Percentiles rank a stretch among this genome's conserved stretches.
These are phyloP conservation scores for Aspergillus arachidicola DNA, from an alignment of 2,329 filamentous ascomycete genomes.

Conservation along the genomic window DNA sequence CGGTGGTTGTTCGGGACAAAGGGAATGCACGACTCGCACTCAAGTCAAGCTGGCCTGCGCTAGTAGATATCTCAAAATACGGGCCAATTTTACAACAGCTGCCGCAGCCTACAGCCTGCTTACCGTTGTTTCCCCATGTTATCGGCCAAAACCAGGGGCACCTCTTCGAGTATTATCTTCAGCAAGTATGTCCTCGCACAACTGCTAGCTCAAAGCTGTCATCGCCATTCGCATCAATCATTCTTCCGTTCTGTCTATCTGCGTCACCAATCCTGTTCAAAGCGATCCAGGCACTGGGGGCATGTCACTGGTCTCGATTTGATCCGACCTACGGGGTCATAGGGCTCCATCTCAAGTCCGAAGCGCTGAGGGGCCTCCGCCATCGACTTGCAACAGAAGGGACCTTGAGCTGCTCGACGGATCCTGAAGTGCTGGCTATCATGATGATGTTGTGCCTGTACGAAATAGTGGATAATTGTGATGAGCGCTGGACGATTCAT, in stretches of 20 bases:
- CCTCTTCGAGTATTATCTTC: constrained; percentile 45
- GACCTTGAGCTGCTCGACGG: constrained; percentile 27
- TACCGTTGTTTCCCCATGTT: constrained; percentile 34
- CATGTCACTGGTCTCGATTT: constrained; percentile 40
- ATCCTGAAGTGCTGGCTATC: constrained; percentile 43
- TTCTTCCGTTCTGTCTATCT: constrained; percentile 42
- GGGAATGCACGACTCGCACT: background rate
- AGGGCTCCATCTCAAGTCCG: constrained; percentile 41
- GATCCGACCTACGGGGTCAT: constrained; percentile 34
- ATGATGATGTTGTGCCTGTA: constrained; percentile 53
- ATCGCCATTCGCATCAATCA: constrained; percentile 44
- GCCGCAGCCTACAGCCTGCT: constrained; percentile 16
- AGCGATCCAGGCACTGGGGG: constrained; percentile 42
- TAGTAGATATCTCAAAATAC: background rate
- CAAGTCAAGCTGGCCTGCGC: constrained; percentile 6
- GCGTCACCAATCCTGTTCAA: constrained; percentile 42
- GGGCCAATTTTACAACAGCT: constrained; percentile 1
- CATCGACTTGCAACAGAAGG: constrained; percentile 34
- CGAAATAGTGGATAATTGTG: constrained; percentile 49
- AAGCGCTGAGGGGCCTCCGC: constrained; percentile 40
- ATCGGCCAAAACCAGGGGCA: constrained; percentile 31
- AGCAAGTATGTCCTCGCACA: constrained; percentile 44
- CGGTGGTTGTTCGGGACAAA: constrained; percentile 15
- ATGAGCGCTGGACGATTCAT: constrained; percentile 52
- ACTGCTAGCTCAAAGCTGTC: constrained; percentile 37